phyloP scores from a whole-genome alignment of 2,329 filamentous ascomycete species.

The Penicillium sp. region DNA sequence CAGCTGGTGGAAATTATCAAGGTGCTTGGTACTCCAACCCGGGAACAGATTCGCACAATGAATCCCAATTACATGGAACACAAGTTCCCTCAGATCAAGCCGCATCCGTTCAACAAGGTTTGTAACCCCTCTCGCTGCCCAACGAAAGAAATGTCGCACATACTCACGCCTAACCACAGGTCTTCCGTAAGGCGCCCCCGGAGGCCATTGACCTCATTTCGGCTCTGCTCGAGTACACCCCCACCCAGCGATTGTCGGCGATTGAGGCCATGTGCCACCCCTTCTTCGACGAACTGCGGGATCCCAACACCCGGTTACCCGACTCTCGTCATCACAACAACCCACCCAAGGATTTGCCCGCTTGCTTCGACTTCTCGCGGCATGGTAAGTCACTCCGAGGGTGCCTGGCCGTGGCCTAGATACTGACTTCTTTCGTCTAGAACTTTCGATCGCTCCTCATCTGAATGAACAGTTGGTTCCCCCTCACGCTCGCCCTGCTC shows the following conservation, averaged over 20 bases:
- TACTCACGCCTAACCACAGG: conserved; percentile 49
- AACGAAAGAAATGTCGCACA: background rate
- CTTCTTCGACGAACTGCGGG: conserved; percentile 95
- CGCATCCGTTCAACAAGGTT: conserved; percentile 95
- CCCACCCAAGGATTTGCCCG: conserved; percentile 75
- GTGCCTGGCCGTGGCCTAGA: background rate
- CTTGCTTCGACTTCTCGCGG: conserved; percentile 86
- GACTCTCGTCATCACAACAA: conserved; percentile 89
- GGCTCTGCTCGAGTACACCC: conserved; percentile 91
- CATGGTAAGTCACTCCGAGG: conserved; percentile 69
- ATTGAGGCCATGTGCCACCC: conserved; percentile 97
- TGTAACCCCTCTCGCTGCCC: background rate
- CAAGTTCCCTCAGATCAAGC: conserved; percentile 99
- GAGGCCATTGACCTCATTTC: conserved; percentile 95
- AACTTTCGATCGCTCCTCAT: conserved; percentile 90
- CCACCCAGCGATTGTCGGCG: conserved; percentile 87
- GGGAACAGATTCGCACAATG: conserved; percentile 99
- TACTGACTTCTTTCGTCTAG: conserved; percentile 48
- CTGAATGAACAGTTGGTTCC: conserved; percentile 89
- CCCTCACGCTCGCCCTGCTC: conserved; percentile 69
- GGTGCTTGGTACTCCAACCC: conserved; percentile 90
- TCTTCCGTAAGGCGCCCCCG: conserved; percentile 92
- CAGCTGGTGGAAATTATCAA: conserved; percentile 99
- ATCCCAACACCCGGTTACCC: conserved; percentile 84
- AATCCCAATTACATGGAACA: conserved; percentile 99